Evolutionary conservation across 805 yeast species (phyloP).

Genomic region (Yarrowia hollandica): DNA sequence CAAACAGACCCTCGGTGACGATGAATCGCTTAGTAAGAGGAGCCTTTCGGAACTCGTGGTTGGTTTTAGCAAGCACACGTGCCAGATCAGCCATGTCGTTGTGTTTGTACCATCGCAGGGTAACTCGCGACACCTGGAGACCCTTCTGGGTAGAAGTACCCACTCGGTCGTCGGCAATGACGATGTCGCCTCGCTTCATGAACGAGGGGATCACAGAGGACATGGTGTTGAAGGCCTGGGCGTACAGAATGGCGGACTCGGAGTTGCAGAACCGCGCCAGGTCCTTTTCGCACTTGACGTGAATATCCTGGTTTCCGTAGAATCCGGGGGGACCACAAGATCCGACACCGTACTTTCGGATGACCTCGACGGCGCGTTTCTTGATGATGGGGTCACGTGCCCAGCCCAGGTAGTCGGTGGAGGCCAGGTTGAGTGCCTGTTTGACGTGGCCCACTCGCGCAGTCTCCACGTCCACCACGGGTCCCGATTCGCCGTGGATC

Average conservation of each 20-base stretch:
- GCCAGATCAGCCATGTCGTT: slow-evolving; percentile 85
- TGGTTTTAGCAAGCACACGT: slow-evolving; percentile 55
- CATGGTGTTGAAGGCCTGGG: slow-evolving; percentile 87
- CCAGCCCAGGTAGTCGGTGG: slow-evolving; percentile 70
- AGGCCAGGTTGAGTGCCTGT: slow-evolving; percentile 63
- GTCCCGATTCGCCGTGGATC: slow-evolving; percentile 55
- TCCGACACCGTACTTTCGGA: slow-evolving; percentile 84
- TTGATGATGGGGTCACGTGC: slow-evolving; percentile 51
- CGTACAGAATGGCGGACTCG: slow-evolving; percentile 79
- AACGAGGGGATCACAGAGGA: slow-evolving; percentile 90
- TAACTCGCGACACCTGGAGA: slow-evolving; percentile 79
- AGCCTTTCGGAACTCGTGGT: slow-evolving; percentile 58
- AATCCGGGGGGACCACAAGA: slow-evolving; percentile 99
- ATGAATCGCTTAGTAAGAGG: slow-evolving; percentile 89
- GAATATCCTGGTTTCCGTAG: slow-evolving; percentile 93
- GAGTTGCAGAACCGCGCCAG: slow-evolving; percentile 74
- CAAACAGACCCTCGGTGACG: slow-evolving; percentile 87
- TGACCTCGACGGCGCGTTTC: slow-evolving; percentile 55
- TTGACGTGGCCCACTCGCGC: slow-evolving; percentile 30
- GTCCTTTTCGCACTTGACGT: slow-evolving; percentile 72
- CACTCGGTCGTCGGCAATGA: slow-evolving; percentile 81
- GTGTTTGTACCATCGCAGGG: slow-evolving; percentile 79
- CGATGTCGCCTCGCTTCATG: slow-evolving; percentile 89
- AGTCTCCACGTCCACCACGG: slow-evolving; percentile 36
- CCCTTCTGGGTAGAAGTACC: slow-evolving; percentile 84